Base-by-base conservation (phyloP, 2,329 filamentous ascomycete species). In the Mycosphaerelloides madeirae region DNA sequence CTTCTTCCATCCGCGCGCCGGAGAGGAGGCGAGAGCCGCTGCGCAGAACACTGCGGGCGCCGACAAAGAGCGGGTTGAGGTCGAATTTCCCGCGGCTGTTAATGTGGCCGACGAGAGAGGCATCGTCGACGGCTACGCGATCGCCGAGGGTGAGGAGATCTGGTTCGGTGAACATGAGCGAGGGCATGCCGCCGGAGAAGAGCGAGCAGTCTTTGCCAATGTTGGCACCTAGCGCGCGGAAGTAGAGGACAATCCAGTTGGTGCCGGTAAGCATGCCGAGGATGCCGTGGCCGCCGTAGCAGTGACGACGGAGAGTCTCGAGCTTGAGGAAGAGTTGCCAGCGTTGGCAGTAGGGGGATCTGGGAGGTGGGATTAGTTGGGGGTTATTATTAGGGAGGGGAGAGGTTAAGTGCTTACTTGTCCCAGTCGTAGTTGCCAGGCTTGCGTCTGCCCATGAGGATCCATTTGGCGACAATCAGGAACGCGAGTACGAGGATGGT, bases 401-500 rank as follows among this genome's bases (percentile, higher is more conserved):
- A 15, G n/a, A 19, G 22, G 12, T n/a, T n/a, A n/a, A n/a, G n/a
- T 12, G 37, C 43, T 38, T 41, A 72, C 58, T 73, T 73, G 55
- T 80, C 77, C 77, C 77, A 80, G 59, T 78, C 74, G 52, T 77
- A 77, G 48, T 73, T 74, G 12, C 77, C 77, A 3, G 72, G 71
- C 48, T 62, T 61, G 31, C 76, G 67, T 15, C 70, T 70, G 13
- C 76, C 76, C 18, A 79, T 64, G 2, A 79, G 59, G 2, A 63
- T 44, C 76, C 77, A 79, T 55, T 80, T 79, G 7, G 70, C 61
- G 2, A 51, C 62, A 43, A 79, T 68, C 31, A 75, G 65, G 22
- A 73, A 50, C 2, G 54, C 52, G 1, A 77, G 52, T 2, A 75
- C 71, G 1, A 75, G 25, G 2, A 75, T 31, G 1, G 70, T 65